Evolutionary conservation across 805 yeast species (phyloP).

Genomic region (Yueomyces sinensis): DNA sequence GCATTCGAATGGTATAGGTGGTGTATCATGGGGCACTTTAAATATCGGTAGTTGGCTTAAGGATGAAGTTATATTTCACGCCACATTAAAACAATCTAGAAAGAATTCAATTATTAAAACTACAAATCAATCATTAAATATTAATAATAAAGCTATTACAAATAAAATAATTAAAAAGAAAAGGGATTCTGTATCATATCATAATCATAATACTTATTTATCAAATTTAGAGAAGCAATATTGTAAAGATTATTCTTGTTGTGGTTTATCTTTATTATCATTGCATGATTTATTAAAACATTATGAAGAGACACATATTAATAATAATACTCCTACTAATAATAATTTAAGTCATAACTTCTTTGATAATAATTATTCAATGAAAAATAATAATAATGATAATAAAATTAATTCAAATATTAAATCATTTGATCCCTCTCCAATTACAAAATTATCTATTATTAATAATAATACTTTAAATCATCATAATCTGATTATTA

Average conservation of each 20-base stretch:
- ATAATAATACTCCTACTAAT: conserved; percentile 7
- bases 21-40: conserved; percentile 93
- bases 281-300: conserved; percentile 87
- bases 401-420: neutral
- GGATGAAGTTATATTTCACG: conserved; percentile 70
- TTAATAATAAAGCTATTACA: conserved; percentile 5
- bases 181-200: neutral
- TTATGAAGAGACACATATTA: conserved; percentile 92
- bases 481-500: neutral
- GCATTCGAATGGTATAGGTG: conserved; percentile 96
- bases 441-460: neutral
- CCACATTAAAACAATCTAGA: conserved; percentile 9
- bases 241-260: conserved; percentile 92
- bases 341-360: neutral
- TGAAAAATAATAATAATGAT: neutral
- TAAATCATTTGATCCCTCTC: neutral
- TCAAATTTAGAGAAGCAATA: conserved; percentile 92
- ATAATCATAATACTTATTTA: conserved; percentile 52
- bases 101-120: neutral
- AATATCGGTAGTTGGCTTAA: conserved; percentile 92
- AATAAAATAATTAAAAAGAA: conserved; percentile 5
- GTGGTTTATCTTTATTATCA: conserved; percentile 87
- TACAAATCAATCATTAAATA: neutral
- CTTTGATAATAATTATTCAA: neutral
- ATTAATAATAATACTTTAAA: neutral